phyloP scores from a whole-genome alignment of 306 rosid species.

The Dalbergia cochinchinensis region DNA sequence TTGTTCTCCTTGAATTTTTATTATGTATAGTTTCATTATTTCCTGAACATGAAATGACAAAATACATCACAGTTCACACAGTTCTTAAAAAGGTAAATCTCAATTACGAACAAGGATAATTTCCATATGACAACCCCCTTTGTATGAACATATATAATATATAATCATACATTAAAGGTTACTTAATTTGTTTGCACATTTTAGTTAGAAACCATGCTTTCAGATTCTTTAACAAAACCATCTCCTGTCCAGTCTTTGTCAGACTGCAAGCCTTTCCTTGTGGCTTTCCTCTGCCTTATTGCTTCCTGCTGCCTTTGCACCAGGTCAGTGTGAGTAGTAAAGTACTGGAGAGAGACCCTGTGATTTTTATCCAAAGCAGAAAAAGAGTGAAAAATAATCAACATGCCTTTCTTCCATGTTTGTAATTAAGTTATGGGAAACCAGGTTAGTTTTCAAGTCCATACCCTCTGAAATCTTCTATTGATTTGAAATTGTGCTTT shows the following conservation, averaged over 20 bases:
- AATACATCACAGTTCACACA: conserved; percentile 23
- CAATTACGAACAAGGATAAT: conserved; percentile 21
- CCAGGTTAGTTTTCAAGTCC: conserved; percentile 21
- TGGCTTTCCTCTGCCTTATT: conserved; percentile 82
- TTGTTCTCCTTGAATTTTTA: neutral
- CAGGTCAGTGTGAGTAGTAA: conserved; percentile 91
- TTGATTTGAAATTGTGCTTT: conserved; percentile 78
- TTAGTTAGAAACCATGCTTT: conserved; percentile 98
- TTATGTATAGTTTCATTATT: conserved; percentile 3
- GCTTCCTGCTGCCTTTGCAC: conserved; percentile 91
- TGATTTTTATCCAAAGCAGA: conserved; percentile 19
- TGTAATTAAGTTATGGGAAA: conserved; percentile 10
- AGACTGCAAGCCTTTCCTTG: conserved; percentile 80
- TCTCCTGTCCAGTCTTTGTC: conserved; percentile 99
- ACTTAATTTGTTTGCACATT: neutral
- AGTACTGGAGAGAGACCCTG: conserved; percentile 87
- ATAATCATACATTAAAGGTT: conserved; percentile 19
- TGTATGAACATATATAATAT: conserved; percentile 13
- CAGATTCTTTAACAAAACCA: conserved; percentile 90
- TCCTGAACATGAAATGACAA: neutral
- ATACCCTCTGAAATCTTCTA: conserved; percentile 97
- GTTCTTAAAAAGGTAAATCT: conserved; percentile 25
- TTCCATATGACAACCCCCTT: conserved; percentile 25
- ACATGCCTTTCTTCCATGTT: neutral
- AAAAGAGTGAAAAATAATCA: neutral